phyloP scores from a whole-genome alignment of 1,284 basidiomycete genomes.

The Abortiporus biennis region DNA sequence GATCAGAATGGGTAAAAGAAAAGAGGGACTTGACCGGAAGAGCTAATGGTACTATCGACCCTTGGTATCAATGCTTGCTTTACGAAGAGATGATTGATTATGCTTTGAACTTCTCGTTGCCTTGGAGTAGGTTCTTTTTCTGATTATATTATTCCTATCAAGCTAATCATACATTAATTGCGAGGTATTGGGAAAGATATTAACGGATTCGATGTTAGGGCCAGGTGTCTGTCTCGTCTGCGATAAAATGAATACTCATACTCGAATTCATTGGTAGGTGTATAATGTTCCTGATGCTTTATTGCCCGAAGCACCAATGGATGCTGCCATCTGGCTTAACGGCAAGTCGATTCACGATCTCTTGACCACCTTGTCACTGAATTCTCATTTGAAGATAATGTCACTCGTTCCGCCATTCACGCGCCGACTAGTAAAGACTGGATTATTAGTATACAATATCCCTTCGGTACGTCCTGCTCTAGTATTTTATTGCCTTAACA shows the following conservation, averaged over 20 bases:
- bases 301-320: slow-evolving; percentile 8
- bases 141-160: too few relatives aligned
- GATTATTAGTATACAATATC: slow-evolving; percentile 4
- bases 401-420: slow-evolving; percentile 8
- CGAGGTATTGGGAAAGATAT: too few relatives aligned
- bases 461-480: slow-evolving; percentile 13
- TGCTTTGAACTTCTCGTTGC: slow-evolving; percentile 28
- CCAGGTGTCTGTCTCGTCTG: too few relatives aligned
- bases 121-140: slow-evolving; percentile 28
- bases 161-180: too few relatives aligned
- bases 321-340: slow-evolving; percentile 11
- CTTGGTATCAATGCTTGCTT: slow-evolving; percentile 29
- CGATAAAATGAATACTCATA: too few relatives aligned
- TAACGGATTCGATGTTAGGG: too few relatives aligned
- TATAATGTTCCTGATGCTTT: slow-evolving; percentile 11
- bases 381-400: slow-evolving; percentile 1
- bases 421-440: slow-evolving; percentile 10
- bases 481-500: too few relatives aligned
- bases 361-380: too few relatives aligned
- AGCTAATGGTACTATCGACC: slow-evolving; percentile 25
- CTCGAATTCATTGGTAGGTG: slow-evolving; percentile 7
- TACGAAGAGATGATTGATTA: slow-evolving; percentile 31
- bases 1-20: slow-evolving; percentile 7
- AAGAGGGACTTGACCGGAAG: slow-evolving; percentile 22
- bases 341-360: slow-evolving; percentile 5